Conservation (phyloP, 805 yeast species). For the Gaillardinia entomophila region DNA sequence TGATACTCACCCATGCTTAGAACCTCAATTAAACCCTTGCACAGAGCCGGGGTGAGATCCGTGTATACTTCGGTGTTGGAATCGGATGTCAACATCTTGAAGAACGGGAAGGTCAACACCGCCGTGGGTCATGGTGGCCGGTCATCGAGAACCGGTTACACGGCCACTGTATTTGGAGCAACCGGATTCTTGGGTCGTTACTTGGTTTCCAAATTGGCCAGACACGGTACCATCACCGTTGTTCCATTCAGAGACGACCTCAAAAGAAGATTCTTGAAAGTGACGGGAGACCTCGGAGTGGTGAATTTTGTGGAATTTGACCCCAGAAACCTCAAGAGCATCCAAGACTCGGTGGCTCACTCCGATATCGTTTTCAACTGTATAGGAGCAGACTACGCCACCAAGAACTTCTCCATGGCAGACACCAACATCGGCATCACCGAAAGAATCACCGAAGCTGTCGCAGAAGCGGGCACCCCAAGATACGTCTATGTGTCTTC, state of each 20-base stretch:
- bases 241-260: constrained; percentile 80
- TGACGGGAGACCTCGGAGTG: constrained; percentile 82
- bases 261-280: constrained; percentile 72
- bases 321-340: constrained; percentile 67
- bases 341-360: constrained; percentile 71
- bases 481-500: constrained; percentile 75
- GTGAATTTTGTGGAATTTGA: constrained; percentile 81
- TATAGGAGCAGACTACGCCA: constrained; percentile 68
- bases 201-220: constrained; percentile 65
- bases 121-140: constrained; percentile 77
- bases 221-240: constrained; percentile 73
- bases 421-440: constrained; percentile 80
- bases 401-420: constrained; percentile 77
- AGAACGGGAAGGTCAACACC: constrained; percentile 66
- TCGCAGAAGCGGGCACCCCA: constrained; percentile 64
- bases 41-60: constrained; percentile 19
- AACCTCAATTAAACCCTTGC: constrained; percentile 11
- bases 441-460: constrained; percentile 69
- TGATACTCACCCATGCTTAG: constrained; percentile 18
- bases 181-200: constrained; percentile 75
- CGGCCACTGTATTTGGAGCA: constrained; percentile 85
- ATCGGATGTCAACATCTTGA: constrained; percentile 66
- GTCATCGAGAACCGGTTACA: constrained; percentile 81
- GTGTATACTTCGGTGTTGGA: constrained; percentile 38
- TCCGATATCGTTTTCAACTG: constrained; percentile 80